Evolutionary conservation across 2,329 filamentous ascomycete genomes (phyloP), one percentile per base, ranked within the genome.

Genomic region (Ophiognomonia clavigignenti-juglandacearum): DNA sequence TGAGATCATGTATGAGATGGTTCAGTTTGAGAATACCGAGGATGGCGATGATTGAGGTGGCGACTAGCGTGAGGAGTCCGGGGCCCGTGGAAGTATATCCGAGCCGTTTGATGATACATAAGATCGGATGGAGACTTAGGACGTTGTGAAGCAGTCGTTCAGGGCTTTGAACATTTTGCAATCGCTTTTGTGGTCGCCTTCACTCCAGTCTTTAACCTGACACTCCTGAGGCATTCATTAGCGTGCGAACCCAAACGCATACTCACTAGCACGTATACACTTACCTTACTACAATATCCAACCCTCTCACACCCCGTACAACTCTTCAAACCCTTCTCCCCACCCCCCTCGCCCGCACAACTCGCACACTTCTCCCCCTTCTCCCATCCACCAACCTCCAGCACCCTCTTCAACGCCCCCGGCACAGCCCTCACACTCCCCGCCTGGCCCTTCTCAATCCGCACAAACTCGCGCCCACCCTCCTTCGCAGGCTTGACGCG

Each of bases 231-330:
- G n/a, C n/a, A n/a, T n/a, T n/a, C n/a, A 13, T 14, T 7, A 20
- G 29, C 37, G 4, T 36, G 23, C 44, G 52, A 50, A 20, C 56
- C 45, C 29, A 24, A n/a, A n/a, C 6, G 20, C 7, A 14, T 3
- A 24, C n/a, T 7, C 5, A 19, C 23, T 6, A 4, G 11, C 16
- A 22, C 19, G 45, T 10, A 38, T 29, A 36, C 26, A 58, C 64
- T 61, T 45, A 73, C 71, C 67, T 72, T 72, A 22, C 65, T 61
- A 48, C 72, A 75, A 57, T 75, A 75, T 49, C 59, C 61, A n/a
- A 63, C 66, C 51, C 62, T 63, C 20, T 62, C 63, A 52, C 72
- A 75, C 8, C 68, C 70, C 10, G 65, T 69, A 53, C 72, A 75
- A 54, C 58, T 66, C 57, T 59, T 63, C 52, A 70, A 45, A n/a